These are phyloP conservation scores for Globisporangium ultimum DNA, from an alignment of 352 stramenopile genomes.

Conservation along the genomic window DNA sequence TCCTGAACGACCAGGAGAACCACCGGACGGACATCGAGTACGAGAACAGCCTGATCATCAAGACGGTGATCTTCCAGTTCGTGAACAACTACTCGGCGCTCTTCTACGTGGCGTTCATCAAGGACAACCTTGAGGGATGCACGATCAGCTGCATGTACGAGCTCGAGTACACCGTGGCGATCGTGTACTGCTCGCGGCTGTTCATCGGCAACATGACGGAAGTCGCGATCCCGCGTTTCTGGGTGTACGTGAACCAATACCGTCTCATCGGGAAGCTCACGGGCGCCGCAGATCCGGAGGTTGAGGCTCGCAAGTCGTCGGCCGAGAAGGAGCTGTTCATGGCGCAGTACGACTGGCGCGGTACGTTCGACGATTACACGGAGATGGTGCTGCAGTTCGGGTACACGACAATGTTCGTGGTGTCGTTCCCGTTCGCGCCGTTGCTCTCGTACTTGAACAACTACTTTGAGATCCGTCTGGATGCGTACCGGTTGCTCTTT, in stretches of 20 bases:
- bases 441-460: constrained; percentile 92
- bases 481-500: constrained; percentile 83
- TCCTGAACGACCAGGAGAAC: constrained; percentile 93
- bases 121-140: constrained; percentile 73
- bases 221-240: constrained; percentile 69
- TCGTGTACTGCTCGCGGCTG: constrained; percentile 90
- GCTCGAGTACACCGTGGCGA: constrained; percentile 88
- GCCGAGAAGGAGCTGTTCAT: constrained; percentile 77
- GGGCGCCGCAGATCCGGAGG: constrained; percentile 23
- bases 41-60: constrained; percentile 92
- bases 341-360: constrained; percentile 78
- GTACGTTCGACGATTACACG: constrained; percentile 92
- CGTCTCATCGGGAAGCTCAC: constrained; percentile 52
- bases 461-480: constrained; percentile 90
- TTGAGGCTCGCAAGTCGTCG: constrained; percentile 28
- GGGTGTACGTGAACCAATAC: constrained; percentile 70
- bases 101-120: constrained; percentile 94
- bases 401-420: constrained; percentile 89
- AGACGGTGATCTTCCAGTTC: constrained; percentile 95
- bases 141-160: constrained; percentile 82
- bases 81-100: constrained; percentile 95
- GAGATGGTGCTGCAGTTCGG: constrained; percentile 90
- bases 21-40: constrained; percentile 87
- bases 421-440: constrained; percentile 91
- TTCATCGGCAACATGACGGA: constrained; percentile 79